phyloP scores from a whole-genome alignment of 2,329 filamentous ascomycete species.

The Penicillium verrucosum region DNA sequence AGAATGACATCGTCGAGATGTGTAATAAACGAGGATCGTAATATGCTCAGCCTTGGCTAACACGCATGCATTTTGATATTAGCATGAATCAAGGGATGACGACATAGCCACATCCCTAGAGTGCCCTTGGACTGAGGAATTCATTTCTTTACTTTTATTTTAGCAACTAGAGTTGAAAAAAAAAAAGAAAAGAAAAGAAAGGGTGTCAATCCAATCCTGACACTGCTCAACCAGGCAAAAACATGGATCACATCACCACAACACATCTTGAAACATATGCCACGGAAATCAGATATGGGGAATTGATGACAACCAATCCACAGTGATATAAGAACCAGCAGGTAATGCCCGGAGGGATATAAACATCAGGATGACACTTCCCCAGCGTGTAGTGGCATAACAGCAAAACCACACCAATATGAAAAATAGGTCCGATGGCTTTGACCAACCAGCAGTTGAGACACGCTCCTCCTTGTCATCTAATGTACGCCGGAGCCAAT shows the following conservation, averaged over 20 bases:
- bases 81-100: constrained; percentile 1
- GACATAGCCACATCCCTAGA: neutral
- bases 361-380: constrained; percentile 11
- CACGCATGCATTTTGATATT: neutral
- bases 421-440: neutral
- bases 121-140: too few relatives aligned
- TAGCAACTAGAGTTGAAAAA: neutral
- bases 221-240: neutral
- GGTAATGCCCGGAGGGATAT: constrained; percentile 12
- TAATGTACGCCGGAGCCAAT: neutral
- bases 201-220: neutral
- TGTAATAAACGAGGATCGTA: constrained; percentile 1
- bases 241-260: neutral
- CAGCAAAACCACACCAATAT: neutral
- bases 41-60: neutral
- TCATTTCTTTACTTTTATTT: neutral
- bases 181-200: neutral
- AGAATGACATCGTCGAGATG: neutral
- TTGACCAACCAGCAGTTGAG: neutral
- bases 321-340: constrained; percentile 2
- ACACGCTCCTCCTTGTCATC: neutral
- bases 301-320: constrained; percentile 12
- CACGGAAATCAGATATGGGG: constrained; percentile 1
- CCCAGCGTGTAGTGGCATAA: neutral
- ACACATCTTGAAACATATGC: neutral